Evolutionary conservation across 352 stramenopile genomes (phyloP).

Genomic region (Pythium plurisporium): DNA sequence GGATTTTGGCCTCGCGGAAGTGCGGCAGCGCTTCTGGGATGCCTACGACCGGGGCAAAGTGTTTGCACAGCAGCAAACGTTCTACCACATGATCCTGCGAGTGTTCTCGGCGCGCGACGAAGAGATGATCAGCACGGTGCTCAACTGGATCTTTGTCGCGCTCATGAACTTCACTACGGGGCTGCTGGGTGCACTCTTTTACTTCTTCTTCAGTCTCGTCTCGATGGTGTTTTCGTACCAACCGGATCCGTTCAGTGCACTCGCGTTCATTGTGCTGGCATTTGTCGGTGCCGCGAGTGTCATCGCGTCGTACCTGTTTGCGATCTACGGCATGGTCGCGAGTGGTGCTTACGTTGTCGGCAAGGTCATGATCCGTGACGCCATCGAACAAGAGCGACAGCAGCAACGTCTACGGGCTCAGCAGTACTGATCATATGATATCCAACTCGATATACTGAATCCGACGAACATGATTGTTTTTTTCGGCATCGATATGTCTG

Average conservation of each 20-base stretch:
- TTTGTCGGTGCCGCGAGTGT: conserved; percentile 73
- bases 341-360: conserved; percentile 75
- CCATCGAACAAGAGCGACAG: conserved; percentile 67
- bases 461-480: neutral
- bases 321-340: conserved; percentile 82
- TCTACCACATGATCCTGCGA: conserved; percentile 82
- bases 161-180: conserved; percentile 89
- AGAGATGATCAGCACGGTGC: conserved; percentile 66
- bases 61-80: conserved; percentile 84
- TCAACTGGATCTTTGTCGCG: conserved; percentile 83
- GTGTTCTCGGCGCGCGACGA: conserved; percentile 68
- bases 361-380: conserved; percentile 70
- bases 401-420: conserved; percentile 34
- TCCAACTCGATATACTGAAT: too few relatives aligned
- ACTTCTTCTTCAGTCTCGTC: conserved; percentile 82
- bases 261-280: conserved; percentile 67
- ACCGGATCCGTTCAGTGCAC: conserved; percentile 67
- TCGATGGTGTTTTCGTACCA: conserved; percentile 84
- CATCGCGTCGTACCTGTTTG: conserved; percentile 82
- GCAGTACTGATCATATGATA: neutral
- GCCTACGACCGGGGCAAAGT: conserved; percentile 83
- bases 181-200: conserved; percentile 72
- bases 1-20: conserved; percentile 75
- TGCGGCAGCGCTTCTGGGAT: conserved; percentile 72
- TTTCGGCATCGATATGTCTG: too few relatives aligned